These are phyloP conservation scores for Phytophthora brassicae DNA, from an alignment of 352 stramenopile genomes.

Conservation along the genomic window DNA sequence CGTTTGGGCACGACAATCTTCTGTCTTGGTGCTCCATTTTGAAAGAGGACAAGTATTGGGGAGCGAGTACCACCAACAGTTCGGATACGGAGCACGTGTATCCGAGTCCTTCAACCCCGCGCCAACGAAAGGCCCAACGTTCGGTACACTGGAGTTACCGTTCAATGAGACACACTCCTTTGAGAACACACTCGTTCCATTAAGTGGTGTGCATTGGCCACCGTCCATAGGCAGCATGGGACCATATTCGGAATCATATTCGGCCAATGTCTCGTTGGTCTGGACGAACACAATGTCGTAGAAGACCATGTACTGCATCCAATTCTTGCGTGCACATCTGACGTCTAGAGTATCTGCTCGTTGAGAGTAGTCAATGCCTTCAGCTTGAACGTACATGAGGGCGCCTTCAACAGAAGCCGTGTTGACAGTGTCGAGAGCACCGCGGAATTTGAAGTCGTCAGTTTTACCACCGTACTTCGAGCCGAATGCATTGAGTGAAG, in stretches of 20 bases:
- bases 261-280: conserved; percentile 37
- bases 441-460: conserved; percentile 31
- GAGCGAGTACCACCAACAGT: conserved; percentile 70
- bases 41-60: conserved; percentile 54
- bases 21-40: conserved; percentile 41
- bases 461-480: conserved; percentile 23
- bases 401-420: conserved; percentile 72
- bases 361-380: conserved; percentile 62
- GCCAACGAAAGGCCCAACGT: conserved; percentile 49
- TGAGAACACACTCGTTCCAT: conserved; percentile 15
- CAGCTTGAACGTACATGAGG: conserved; percentile 81
- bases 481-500: conserved; percentile 12
- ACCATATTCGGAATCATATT: conserved; percentile 50
- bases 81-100: conserved; percentile 48
- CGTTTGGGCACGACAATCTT: conserved; percentile 33
- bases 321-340: conserved; percentile 64
- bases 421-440: conserved; percentile 72
- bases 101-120: conserved; percentile 36
- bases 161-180: conserved; percentile 21
- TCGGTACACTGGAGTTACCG: conserved; percentile 22
- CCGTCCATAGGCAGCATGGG: conserved; percentile 66
- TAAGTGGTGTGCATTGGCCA: conserved; percentile 45
- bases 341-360: background rate
- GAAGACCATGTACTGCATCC: conserved; percentile 73
- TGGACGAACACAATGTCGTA: conserved; percentile 65